Conservation (phyloP, 2,329 filamentous ascomycete species). For the Neonectria sp. region DNA sequence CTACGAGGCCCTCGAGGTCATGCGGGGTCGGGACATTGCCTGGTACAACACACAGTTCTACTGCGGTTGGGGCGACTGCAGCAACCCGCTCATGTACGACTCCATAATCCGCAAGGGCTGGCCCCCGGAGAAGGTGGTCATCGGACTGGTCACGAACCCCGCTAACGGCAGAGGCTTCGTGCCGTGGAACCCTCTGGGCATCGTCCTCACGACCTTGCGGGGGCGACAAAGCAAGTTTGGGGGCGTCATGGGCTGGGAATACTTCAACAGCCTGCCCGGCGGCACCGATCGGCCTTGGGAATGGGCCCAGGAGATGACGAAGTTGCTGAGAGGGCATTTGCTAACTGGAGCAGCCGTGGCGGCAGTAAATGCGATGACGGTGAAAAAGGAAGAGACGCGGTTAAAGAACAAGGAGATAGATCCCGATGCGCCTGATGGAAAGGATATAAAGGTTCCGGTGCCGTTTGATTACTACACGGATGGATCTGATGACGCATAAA, state of each 20-base stretch:
- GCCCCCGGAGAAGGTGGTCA: constrained; percentile 80
- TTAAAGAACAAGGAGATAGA: constrained; percentile 38
- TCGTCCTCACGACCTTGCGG: constrained; percentile 60
- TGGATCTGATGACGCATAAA: constrained; percentile 36
- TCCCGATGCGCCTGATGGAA: constrained; percentile 44
- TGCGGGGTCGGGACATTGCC: constrained; percentile 75
- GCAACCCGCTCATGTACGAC: constrained; percentile 64
- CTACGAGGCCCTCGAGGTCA: constrained; percentile 81
- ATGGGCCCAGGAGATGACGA: constrained; percentile 81
- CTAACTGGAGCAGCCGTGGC: constrained; percentile 9
- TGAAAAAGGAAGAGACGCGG: background rate
- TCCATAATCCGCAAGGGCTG: constrained; percentile 74
- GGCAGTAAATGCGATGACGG: background rate
- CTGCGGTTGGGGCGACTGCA: constrained; percentile 83
- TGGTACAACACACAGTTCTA: constrained; percentile 98
- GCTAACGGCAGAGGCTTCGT: constrained; percentile 76
- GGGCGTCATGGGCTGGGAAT: constrained; percentile 96
- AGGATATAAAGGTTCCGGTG: constrained; percentile 48
- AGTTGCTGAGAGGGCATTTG: constrained; percentile 52
- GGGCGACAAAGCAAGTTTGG: constrained; percentile 78
- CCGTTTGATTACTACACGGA: constrained; percentile 56
- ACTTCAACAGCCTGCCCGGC: constrained; percentile 85
- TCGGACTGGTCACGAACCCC: constrained; percentile 86
- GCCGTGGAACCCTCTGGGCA: constrained; percentile 61
- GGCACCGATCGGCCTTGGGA: constrained; percentile 77